These are phyloP conservation scores for Fonsecaea monophora DNA, from an alignment of 2,329 filamentous ascomycete genomes.

Conservation along the genomic window DNA sequence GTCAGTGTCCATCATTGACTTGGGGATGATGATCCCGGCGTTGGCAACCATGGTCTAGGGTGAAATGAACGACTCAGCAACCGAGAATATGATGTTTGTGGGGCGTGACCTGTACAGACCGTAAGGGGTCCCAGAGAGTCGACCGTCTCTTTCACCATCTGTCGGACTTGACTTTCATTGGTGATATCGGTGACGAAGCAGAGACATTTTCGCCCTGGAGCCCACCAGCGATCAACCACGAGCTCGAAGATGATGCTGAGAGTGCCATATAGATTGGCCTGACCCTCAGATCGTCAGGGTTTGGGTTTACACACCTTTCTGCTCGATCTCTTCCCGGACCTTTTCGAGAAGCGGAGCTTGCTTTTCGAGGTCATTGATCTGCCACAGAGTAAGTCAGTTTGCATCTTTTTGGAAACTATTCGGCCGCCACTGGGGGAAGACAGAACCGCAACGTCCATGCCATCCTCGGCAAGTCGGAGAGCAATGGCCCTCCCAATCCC, in stretches of 20 bases:
- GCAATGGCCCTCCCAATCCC: constrained; percentile 50
- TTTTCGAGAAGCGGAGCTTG: constrained; percentile 10
- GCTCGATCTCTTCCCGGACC: constrained; percentile 12
- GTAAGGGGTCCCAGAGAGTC: constrained; percentile 7
- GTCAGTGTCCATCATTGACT: constrained; percentile 47
- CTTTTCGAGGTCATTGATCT: constrained; percentile 44
- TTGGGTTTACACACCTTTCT: constrained; percentile 8
- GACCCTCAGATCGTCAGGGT: too few species aligned
- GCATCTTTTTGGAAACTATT: not conserved
- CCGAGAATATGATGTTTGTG: too few species aligned
- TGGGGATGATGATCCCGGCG: constrained; percentile 63
- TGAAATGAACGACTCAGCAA: not conserved
- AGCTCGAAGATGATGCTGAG: too few species aligned
- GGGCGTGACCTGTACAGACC: not conserved
- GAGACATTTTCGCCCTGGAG: constrained; percentile 16
- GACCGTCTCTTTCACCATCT: constrained; percentile 16
- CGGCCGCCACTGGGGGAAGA: not conserved
- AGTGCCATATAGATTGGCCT: too few species aligned
- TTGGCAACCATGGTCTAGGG: constrained; percentile 62
- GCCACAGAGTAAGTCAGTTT: not conserved
- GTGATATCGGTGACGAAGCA: constrained; percentile 11
- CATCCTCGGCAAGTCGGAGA: constrained; percentile 47
- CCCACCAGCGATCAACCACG: not conserved
- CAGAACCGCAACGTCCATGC: constrained; percentile 49
- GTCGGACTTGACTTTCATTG: constrained; percentile 15